Percentiles rank a stretch among this genome's conserved stretches.
Conservation (phyloP, 257 asterid genomes). For the Ajuga chamaepitys region DNA sequence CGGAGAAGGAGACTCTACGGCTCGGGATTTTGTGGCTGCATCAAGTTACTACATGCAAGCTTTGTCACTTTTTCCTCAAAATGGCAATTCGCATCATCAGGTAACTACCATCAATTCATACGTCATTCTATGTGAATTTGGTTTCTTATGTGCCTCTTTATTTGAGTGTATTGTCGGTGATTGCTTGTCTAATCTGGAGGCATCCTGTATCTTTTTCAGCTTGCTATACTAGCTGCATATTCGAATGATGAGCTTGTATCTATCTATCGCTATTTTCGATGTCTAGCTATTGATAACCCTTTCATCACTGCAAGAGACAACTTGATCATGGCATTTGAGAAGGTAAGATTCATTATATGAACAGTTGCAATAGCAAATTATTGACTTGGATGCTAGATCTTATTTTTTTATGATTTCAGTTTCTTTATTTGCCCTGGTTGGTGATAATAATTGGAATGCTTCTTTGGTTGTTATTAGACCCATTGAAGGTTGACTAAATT, state of each 20-base stretch:
- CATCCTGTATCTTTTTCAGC: conserved; percentile 40
- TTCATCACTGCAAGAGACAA: conserved; percentile 87
- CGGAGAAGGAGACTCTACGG: conserved; percentile 85
- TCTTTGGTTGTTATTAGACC: not conserved
- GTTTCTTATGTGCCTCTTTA: not conserved
- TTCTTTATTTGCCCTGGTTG: not conserved
- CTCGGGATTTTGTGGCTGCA: conserved; percentile 83
- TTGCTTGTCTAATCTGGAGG: conserved; percentile 79
- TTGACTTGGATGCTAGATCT: not conserved
- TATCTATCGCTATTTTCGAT: conserved; percentile 84
- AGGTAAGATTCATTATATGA: conserved; percentile 35
- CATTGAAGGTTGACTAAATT: not conserved
- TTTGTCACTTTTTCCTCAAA: conserved; percentile 79
- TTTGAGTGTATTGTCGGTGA: conserved; percentile 33
- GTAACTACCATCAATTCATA: no score
- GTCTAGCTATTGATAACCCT: conserved; percentile 79
- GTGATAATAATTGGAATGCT: not conserved
- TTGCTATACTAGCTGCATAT: conserved; percentile 87
- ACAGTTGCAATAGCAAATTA: not conserved
- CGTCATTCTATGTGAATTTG: not conserved
- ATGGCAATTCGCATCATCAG: conserved; percentile 98
- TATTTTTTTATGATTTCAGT: not conserved
- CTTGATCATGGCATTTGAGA: conserved; percentile 90
- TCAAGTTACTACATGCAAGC: conserved; percentile 89
- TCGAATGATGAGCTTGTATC: conserved; percentile 76